Evolutionary conservation across 2,329 filamentous ascomycete species (phyloP), one percentile per base, ranked within the genome.

Genomic region (Akanthomyces dipterigenus): DNA sequence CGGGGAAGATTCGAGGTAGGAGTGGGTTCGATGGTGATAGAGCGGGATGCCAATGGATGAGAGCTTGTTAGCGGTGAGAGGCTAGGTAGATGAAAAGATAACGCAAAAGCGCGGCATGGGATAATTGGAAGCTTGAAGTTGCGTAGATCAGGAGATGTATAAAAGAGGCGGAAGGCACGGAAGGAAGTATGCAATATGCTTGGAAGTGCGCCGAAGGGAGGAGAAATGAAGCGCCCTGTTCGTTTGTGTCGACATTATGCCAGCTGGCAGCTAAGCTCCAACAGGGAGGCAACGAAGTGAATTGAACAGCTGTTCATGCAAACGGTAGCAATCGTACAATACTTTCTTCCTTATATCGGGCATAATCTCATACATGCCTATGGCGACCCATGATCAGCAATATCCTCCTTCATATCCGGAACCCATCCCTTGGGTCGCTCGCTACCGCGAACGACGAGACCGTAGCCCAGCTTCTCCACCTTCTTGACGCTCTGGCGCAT

Each of bases 351-450:
- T 24, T 26, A 24, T 56, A 22, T 12, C 20, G 24, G 24, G 20
- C 34, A 40, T 3, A 54, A 26, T 14, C 16, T 45, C 24, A 61
- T 48, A 40, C 49, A 61, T 45, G 12, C 70, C 4, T 66, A 65
- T 28, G 72, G 71, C 1, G 71, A 73, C 1, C 61, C 63, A 26
- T 69, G 67, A 43, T 71, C 70, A 1, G 65, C 69, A 7, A 65
- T 69, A 38, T 76, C 73, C 16, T 76, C 74, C 65, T 72, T 74
- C 70, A 90, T 74, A 70, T 96, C 93, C 4, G 93, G 93, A 70
- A 95, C 83, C 93, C 93, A 98, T 0, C 93, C 93, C 70, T 89
- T 90, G 0, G 93, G 93, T 64, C 92, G 79, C 78, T 99, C 95
- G 57, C 88, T 90, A 0, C 93, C 93, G 57, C 95, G 82, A 24